A percentile compares a stretch with the other conserved stretches of the same genome.
phyloP scores from a whole-genome alignment of 2,329 filamentous ascomycete species.

The Exophiala phaeomuriformis region DNA sequence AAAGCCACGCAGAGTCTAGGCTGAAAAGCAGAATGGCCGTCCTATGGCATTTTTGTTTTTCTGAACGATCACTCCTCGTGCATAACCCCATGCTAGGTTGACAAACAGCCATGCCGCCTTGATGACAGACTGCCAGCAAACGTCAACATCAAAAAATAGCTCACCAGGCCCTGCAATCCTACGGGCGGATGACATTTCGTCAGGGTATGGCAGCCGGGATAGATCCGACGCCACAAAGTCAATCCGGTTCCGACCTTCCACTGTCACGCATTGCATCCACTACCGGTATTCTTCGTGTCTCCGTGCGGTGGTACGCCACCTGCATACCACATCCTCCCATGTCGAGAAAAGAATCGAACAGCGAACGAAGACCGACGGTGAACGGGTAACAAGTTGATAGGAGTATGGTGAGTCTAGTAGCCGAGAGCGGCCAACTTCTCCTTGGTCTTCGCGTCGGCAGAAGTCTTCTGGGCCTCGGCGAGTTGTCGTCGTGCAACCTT shows the following conservation, averaged over 20 bases:
- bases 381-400: slow-evolving; percentile 24
- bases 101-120: background rate
- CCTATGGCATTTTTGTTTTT: slow-evolving; percentile 5
- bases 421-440: slow-evolving; percentile 82
- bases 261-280: background rate
- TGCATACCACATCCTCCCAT: background rate
- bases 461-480: slow-evolving; percentile 85
- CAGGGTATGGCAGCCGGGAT: background rate
- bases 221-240: background rate
- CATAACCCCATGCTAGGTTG: slow-evolving; percentile 1
- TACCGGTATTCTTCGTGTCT: background rate
- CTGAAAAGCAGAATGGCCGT: slow-evolving; percentile 8
- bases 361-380: slow-evolving; percentile 2
- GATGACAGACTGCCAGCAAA: slow-evolving; percentile 6
- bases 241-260: background rate
- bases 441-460: slow-evolving; percentile 76
- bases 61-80: slow-evolving; percentile 6
- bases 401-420: slow-evolving; percentile 57
- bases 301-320: background rate
- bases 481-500: slow-evolving; percentile 89
- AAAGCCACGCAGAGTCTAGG: slow-evolving; percentile 15
- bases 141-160: slow-evolving; percentile 1
- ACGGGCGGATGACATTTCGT: background rate
- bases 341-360: background rate
- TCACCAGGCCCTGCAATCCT: background rate